Evolutionary conservation across 2,329 filamentous ascomycete species (phyloP).

Genomic region (Fusarium sp.): DNA sequence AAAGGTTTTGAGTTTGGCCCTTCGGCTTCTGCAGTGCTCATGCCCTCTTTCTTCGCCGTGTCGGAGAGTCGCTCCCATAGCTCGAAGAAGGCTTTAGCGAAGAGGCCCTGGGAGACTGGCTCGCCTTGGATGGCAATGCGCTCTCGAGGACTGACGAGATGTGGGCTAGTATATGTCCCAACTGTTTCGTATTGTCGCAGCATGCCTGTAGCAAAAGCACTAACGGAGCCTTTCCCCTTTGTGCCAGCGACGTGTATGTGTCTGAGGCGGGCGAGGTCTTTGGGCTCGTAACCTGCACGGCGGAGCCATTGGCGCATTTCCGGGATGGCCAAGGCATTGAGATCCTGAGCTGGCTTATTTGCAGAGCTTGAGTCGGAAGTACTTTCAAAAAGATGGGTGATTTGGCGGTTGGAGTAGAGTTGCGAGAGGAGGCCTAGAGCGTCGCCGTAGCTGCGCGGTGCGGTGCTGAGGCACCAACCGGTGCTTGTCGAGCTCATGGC

Average conservation of each 20-base stretch:
- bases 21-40: conserved; percentile 56
- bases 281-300: conserved; percentile 76
- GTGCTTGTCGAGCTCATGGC: conserved; percentile 1
- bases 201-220: conserved; percentile 84
- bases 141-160: conserved; percentile 85
- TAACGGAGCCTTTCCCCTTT: conserved; percentile 93
- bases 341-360: conserved; percentile 56
- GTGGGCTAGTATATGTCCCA: conserved; percentile 88
- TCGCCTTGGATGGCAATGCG: conserved; percentile 83
- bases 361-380: conserved; percentile 39
- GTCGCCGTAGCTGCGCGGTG: conserved; percentile 64
- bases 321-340: conserved; percentile 81
- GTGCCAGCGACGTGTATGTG: conserved; percentile 90
- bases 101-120: conserved; percentile 75
- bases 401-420: conserved; percentile 82
- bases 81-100: conserved; percentile 85
- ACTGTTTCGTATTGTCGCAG: conserved; percentile 66
- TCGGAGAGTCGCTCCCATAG: conserved; percentile 76
- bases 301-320: conserved; percentile 85
- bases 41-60: conserved; percentile 50
- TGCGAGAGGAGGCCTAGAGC: conserved; percentile 81
- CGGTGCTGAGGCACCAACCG: conserved; percentile 25
- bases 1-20: conserved; percentile 80
- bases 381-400: conserved; percentile 63
- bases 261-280: conserved; percentile 57